Evolutionary conservation across 2,329 filamentous ascomycete species (phyloP).

Genomic region (Penicillium sp.): DNA sequence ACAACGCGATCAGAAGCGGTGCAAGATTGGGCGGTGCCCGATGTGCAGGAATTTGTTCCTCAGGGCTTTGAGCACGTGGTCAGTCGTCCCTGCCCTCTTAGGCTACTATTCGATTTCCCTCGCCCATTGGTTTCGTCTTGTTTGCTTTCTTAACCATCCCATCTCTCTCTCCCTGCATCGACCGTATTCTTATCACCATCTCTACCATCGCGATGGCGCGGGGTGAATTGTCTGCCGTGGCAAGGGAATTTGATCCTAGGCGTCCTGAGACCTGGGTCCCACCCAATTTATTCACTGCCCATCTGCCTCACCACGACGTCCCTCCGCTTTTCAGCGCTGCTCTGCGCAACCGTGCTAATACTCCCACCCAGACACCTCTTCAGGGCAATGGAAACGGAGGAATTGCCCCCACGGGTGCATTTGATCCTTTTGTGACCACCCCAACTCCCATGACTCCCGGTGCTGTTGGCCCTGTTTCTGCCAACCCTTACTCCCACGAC

Average conservation of each 20-base stretch:
- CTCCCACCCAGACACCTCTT: constrained; percentile 30
- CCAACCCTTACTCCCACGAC: constrained; percentile 78
- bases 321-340: neutral
- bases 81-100: constrained; percentile 18
- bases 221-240: neutral
- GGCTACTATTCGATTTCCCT: neutral
- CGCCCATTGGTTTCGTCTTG: neutral
- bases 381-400: constrained; percentile 51
- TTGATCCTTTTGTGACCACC: constrained; percentile 65
- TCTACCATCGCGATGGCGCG: neutral
- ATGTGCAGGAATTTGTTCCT: constrained; percentile 53
- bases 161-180: neutral
- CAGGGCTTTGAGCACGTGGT: constrained; percentile 56
- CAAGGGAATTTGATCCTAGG: neutral
- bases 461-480: constrained; percentile 49
- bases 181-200: neutral
- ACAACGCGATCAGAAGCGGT: constrained; percentile 39
- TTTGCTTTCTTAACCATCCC: neutral
- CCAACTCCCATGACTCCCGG: constrained; percentile 52
- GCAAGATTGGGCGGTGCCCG: constrained; percentile 46
- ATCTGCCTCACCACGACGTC: neutral
- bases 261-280: neutral
- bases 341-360: constrained; percentile 15
- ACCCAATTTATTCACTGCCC: neutral
- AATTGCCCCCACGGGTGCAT: constrained; percentile 52